Percentiles rank a stretch among this genome's conserved stretches.
These are phyloP conservation scores for Trypanosoma boissoni DNA, from an alignment of 208 protist species.

Conservation along the genomic window DNA sequence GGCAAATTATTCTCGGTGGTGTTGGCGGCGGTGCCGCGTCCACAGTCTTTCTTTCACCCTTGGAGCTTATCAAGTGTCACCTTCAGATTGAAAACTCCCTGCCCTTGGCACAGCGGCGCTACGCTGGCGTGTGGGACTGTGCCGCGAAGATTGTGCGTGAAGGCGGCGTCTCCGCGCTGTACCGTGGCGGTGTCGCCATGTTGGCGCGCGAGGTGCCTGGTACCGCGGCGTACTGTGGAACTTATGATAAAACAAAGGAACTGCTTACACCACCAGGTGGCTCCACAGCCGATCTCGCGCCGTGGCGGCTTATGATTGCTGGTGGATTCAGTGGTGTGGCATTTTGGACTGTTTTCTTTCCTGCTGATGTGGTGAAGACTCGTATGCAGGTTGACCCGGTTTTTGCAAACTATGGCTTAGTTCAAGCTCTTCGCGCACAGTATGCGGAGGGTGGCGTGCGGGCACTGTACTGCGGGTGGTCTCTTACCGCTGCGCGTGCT, in stretches of 20 bases:
- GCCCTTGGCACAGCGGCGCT: constrained; percentile 17
- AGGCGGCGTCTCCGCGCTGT: constrained; percentile 51
- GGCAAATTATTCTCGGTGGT: constrained; percentile 56
- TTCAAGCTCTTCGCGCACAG: constrained; percentile 28
- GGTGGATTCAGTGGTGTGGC: constrained; percentile 72
- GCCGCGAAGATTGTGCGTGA: constrained; percentile 29
- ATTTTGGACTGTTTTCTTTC: constrained; percentile 85
- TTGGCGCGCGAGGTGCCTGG: constrained; percentile 82
- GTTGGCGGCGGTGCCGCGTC: constrained; percentile 60
- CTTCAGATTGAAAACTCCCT: constrained; percentile 66
- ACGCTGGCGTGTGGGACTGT: constrained; percentile 57
- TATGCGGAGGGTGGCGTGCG: constrained; percentile 61
- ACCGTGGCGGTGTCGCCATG: constrained; percentile 63
- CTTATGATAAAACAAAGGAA: constrained; percentile 69
- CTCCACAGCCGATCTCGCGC: constrained; percentile 34
- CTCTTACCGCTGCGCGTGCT: constrained; percentile 65
- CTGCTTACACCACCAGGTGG: constrained; percentile 41
- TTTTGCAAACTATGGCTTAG: constrained; percentile 27
- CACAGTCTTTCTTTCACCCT: constrained; percentile 65
- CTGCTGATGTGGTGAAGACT: constrained; percentile 87
- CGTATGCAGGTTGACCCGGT: constrained; percentile 75
- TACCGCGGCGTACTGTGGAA: constrained; percentile 78
- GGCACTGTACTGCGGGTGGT: constrained; percentile 74
- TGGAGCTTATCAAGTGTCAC: constrained; percentile 85
- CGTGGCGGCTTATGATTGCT: constrained; percentile 62